A percentile compares a stretch with the other conserved stretches of the same genome.
These are phyloP conservation scores for Pythium dissotocum DNA, from an alignment of 352 stramenopile genomes.

Conservation along the genomic window DNA sequence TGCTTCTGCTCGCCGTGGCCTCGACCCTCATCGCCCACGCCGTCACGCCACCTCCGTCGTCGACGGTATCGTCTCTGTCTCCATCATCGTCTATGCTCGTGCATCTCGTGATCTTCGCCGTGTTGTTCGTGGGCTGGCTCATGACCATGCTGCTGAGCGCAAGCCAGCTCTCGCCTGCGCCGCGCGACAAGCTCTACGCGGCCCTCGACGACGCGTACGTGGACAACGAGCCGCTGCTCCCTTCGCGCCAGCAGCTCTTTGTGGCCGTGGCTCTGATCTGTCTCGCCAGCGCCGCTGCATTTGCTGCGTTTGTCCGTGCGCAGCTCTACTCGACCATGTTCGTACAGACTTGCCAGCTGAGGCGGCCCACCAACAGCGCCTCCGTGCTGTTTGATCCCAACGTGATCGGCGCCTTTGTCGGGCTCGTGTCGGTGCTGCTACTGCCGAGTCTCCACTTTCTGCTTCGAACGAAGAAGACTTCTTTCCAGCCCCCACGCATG, in stretches of 20 bases:
- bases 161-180: slow-evolving; percentile 43
- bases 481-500: slow-evolving; percentile 3
- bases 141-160: slow-evolving; percentile 41
- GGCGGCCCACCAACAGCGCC: slow-evolving; percentile 31
- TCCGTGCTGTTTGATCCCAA: slow-evolving; percentile 44
- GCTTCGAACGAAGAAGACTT: slow-evolving; percentile 13
- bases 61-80: background rate
- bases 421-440: slow-evolving; percentile 15
- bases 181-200: slow-evolving; percentile 38
- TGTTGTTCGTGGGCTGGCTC: slow-evolving; percentile 49
- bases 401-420: slow-evolving; percentile 32
- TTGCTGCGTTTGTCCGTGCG: slow-evolving; percentile 62
- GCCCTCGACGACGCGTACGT: slow-evolving; percentile 34
- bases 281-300: slow-evolving; percentile 36
- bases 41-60: background rate
- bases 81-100: slow-evolving; percentile 8
- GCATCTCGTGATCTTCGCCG: slow-evolving; percentile 19
- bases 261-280: slow-evolving; percentile 25
- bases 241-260: slow-evolving; percentile 31
- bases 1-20: slow-evolving; percentile 13
- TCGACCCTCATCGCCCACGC: slow-evolving; percentile 8
- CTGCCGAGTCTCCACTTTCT: slow-evolving; percentile 13
- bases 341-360: slow-evolving; percentile 65
- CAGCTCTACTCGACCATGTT: slow-evolving; percentile 74
- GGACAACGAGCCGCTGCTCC: slow-evolving; percentile 19